Percentiles rank a stretch among this genome's conserved stretches.
phyloP scores from a whole-genome alignment of 164 flowering plant genomes.

The Pachysandra terminalis region DNA sequence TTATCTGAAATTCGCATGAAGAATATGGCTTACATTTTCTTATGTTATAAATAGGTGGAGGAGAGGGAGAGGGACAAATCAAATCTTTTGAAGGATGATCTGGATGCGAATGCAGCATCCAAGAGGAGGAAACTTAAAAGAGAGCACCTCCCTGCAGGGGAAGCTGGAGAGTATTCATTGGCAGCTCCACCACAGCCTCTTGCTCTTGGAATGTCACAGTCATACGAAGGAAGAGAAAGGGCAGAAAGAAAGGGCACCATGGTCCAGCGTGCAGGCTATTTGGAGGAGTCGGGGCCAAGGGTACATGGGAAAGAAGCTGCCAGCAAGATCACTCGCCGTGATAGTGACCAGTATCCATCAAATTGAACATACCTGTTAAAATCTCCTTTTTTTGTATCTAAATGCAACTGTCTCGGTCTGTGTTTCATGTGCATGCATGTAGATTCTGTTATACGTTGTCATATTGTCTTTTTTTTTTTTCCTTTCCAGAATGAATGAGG shows the following conservation, averaged over 20 bases:
- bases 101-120: constrained; percentile 63
- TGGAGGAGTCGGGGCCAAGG: constrained; percentile 66
- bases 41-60: constrained; percentile 47
- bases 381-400: not conserved
- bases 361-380: not conserved
- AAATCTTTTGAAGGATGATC: constrained; percentile 66
- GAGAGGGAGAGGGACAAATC: constrained; percentile 78
- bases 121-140: constrained; percentile 90
- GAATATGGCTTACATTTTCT: not conserved
- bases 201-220: constrained; percentile 46
- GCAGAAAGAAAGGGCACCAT: constrained; percentile 68
- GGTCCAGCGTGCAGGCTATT: constrained; percentile 61
- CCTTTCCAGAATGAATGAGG: not conserved
- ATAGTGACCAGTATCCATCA: constrained; percentile 89
- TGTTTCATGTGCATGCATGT: not conserved
- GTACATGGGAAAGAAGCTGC: constrained; percentile 74
- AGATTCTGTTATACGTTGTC: not conserved
- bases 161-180: constrained; percentile 69
- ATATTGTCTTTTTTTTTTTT: not conserved
- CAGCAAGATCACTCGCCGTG: constrained; percentile 73
- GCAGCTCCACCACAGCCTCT: constrained; percentile 52
- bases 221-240: constrained; percentile 83
- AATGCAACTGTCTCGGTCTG: not conserved
- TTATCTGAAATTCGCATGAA: not conserved
- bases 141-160: constrained; percentile 60